Percentiles rank a stretch among this genome's conserved stretches.
phyloP scores from a whole-genome alignment of 1,284 basidiomycete species.

The Tilletia indica region DNA sequence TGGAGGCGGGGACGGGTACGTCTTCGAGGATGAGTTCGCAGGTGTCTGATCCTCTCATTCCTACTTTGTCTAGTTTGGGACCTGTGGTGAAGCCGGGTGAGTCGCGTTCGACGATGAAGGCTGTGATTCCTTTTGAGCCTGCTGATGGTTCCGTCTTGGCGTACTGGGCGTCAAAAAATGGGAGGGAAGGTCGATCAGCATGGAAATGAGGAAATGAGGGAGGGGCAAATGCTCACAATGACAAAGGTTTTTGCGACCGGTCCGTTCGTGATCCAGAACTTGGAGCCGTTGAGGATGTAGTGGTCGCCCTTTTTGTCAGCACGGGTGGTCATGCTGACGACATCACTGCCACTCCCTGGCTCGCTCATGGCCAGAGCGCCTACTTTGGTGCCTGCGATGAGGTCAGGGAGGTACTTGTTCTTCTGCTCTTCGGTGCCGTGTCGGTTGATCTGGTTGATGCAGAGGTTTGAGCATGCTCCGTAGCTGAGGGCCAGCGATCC shows the following conservation, averaged over 20 bases:
- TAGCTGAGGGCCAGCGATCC: conserved; percentile 88
- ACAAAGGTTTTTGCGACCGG: conserved; percentile 83
- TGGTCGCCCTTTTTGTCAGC: conserved; percentile 74
- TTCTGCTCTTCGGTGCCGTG: conserved; percentile 85
- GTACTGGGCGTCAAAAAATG: conserved; percentile 59
- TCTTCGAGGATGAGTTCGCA: conserved; percentile 90
- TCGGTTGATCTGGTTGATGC: conserved; percentile 69
- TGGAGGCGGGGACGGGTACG: conserved; percentile 78
- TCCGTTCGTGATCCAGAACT: conserved; percentile 88
- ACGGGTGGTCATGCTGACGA: conserved; percentile 81
- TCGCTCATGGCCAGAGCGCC: conserved; percentile 94
- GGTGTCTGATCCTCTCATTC: conserved; percentile 93
- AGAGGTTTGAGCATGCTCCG: conserved; percentile 69
- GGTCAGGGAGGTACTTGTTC: conserved; percentile 78
- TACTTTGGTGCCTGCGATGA: conserved; percentile 77
- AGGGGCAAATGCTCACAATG: conserved; percentile 57
- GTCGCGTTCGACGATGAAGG: conserved; percentile 81
- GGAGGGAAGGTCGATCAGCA: background rate
- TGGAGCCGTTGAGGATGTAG: conserved; percentile 80
- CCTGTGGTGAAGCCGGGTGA: conserved; percentile 83
- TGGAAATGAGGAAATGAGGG: no score
- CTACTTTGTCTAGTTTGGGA: conserved; percentile 89
- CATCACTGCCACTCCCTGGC: conserved; percentile 83
- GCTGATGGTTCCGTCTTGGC: conserved; percentile 79
- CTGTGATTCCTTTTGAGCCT: conserved; percentile 83